Conservation (phyloP, 2,329 filamentous ascomycete genomes). For the Diaporthe longicolla region DNA sequence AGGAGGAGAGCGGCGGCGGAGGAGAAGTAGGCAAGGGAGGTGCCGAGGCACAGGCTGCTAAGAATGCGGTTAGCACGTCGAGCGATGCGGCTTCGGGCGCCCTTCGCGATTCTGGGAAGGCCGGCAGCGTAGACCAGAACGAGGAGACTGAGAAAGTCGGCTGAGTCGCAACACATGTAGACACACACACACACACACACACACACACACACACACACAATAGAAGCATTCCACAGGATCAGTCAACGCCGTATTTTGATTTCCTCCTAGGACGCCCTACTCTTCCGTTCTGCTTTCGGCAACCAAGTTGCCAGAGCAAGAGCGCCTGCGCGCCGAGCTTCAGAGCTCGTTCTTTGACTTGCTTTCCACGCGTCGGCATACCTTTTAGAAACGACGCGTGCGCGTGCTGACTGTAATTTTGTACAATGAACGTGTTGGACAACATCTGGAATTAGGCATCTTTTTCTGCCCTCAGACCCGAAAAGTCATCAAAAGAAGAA, state of each 20-base stretch:
- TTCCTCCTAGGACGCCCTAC: slow-evolving; percentile 34
- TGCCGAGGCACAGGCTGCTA: slow-evolving; percentile 37
- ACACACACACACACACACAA: slow-evolving; percentile 8
- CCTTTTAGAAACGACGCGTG: slow-evolving; percentile 13
- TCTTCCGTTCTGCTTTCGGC: slow-evolving; percentile 13
- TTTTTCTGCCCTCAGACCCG: slow-evolving; percentile 4
- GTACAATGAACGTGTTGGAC: slow-evolving; percentile 38
- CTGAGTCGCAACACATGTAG: background rate
- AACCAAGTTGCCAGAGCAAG: slow-evolving; percentile 15
- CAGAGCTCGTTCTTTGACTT: slow-evolving; percentile 2
- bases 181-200: background rate
- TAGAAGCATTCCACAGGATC: slow-evolving; percentile 33
- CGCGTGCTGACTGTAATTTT: slow-evolving; percentile 36
- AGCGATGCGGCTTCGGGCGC: slow-evolving; percentile 36
- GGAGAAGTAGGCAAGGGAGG: slow-evolving; percentile 43
- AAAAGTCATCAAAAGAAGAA: slow-evolving; percentile 2
- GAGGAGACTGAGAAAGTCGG: slow-evolving; percentile 68
- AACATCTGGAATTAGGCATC: background rate
- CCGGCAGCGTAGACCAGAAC: slow-evolving; percentile 68
- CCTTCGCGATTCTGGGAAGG: slow-evolving; percentile 57
- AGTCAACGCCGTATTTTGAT: slow-evolving; percentile 37
- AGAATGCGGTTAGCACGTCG: slow-evolving; percentile 10
- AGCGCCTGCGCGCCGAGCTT: slow-evolving; percentile 24
- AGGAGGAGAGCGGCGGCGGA: slow-evolving; percentile 43
- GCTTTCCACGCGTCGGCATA: background rate